Evolutionary conservation across 1,284 basidiomycete species (phyloP), one percentile per base, ranked within the genome.

Genomic region (Ganoderma boninense): DNA sequence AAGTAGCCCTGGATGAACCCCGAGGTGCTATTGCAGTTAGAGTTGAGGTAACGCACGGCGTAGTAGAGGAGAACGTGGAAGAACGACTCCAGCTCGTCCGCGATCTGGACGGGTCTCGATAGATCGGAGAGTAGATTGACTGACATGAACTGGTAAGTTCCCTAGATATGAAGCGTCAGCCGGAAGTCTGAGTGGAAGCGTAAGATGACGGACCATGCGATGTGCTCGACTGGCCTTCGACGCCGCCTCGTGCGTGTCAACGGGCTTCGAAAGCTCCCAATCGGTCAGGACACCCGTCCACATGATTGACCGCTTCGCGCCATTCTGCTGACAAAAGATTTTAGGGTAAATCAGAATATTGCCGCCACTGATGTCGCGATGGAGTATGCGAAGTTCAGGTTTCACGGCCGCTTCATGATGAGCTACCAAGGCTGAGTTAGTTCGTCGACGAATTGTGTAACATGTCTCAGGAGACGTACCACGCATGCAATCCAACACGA

Each of bases 41-140:
- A 52, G 32, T 38, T 44, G 18, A 57, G 56, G 29, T 49, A 57
- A 8, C 66, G 52, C 5, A 68, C 29, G 11, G 52, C 14, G 23
- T 59, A 40, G 52, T 65, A 62, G 40, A 71, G 59, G 20, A 71
- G 63, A 0, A 68, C 66, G 54, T 71, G 66, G 54, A 67, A 68
- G 64, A 71, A 68, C 6, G 66, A 68, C 40, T 71, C 69, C 7
- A 71, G 66, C 18, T 67, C 65, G 20, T 71, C 66, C 4, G 63
- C 40, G 3, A 63, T 43, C 2, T 4, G 11, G 23, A 59, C 52
- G 0, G 60, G 59, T 5, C 11, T 23, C 0, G 11, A 20, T 8
- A 20, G 23, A 14, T 35, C 16, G 5, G 8, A 32, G 13, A 35
- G 29, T 1, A 72, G 52, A 16, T 44, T 26, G 1, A 65, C 65